phyloP scores from a whole-genome alignment of 305 asterid species.

The Caryopteris hybrid region DNA sequence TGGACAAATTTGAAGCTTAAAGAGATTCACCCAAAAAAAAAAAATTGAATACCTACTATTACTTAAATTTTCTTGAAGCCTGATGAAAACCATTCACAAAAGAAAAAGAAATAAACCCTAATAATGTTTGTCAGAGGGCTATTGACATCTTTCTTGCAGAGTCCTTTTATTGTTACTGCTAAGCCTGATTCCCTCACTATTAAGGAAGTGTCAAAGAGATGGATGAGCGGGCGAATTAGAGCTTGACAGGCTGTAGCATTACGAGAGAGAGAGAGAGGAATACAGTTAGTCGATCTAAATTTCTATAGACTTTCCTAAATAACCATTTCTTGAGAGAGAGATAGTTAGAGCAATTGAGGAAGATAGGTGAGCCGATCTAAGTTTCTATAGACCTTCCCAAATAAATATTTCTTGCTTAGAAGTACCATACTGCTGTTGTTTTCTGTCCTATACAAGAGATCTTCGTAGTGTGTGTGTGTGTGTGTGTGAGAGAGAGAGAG shows the following conservation, averaged over 20 bases:
- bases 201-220: constrained; percentile 24
- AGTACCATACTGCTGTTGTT: background rate
- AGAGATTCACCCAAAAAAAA: background rate
- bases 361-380: constrained; percentile 22
- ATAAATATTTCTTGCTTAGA: constrained; percentile 28
- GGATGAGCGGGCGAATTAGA: constrained; percentile 30
- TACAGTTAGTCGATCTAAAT: too few species aligned
- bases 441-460: constrained; percentile 34
- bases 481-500: constrained; percentile 2
- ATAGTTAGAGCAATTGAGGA: constrained; percentile 12
- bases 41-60: too few species aligned
- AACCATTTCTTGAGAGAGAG: too few species aligned
- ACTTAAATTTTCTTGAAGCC: background rate
- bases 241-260: constrained; percentile 38
- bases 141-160: constrained; percentile 26
- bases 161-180: too few species aligned
- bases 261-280: background rate
- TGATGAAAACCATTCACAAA: background rate
- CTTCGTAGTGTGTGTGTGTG: constrained; percentile 19
- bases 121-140: constrained; percentile 9
- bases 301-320: too few species aligned
- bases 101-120: constrained; percentile 16
- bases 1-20: background rate
- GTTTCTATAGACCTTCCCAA: too few species aligned
- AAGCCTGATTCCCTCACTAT: constrained; percentile 9